A percentile compares a stretch with the other conserved stretches of the same genome.
Conservation (phyloP, 169 alveolate species). For the Plasmodium coatneyi region DNA sequence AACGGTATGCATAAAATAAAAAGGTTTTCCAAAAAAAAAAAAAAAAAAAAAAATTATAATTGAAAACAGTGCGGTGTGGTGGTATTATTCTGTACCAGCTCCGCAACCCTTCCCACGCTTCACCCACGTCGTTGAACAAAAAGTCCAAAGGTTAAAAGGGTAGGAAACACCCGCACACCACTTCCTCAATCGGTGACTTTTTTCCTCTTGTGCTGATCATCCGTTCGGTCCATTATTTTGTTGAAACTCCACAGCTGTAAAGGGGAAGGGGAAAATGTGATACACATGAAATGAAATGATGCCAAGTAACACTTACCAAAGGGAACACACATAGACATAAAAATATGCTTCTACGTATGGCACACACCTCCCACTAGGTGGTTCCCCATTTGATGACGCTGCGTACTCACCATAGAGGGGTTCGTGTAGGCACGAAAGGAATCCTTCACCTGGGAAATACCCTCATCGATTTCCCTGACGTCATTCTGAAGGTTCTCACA, state of each 20-base stretch:
- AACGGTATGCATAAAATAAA: no score
- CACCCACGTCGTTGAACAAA: no score
- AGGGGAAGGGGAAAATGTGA: background rate
- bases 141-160: no score
- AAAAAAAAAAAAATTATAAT: background rate
- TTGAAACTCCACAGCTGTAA: conserved; percentile 53
- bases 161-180: background rate
- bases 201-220: conserved; percentile 12
- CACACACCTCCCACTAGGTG: no score
- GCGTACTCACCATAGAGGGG: conserved; percentile 28
- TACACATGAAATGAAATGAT: background rate
- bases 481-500: conserved; percentile 5
- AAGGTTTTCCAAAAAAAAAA: background rate
- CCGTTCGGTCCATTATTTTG: conserved; percentile 24
- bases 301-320: no score
- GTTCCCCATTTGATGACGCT: background rate
- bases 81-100: background rate
- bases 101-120: no score
- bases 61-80: background rate
- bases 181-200: background rate
- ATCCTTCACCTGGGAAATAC: conserved; percentile 12
- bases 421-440: conserved; percentile 24
- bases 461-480: conserved; percentile 21
- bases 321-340: no score
- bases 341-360: no score